phyloP scores from a whole-genome alignment of 2,329 filamentous ascomycete genomes.

The Penicillium psychrosexuale region DNA sequence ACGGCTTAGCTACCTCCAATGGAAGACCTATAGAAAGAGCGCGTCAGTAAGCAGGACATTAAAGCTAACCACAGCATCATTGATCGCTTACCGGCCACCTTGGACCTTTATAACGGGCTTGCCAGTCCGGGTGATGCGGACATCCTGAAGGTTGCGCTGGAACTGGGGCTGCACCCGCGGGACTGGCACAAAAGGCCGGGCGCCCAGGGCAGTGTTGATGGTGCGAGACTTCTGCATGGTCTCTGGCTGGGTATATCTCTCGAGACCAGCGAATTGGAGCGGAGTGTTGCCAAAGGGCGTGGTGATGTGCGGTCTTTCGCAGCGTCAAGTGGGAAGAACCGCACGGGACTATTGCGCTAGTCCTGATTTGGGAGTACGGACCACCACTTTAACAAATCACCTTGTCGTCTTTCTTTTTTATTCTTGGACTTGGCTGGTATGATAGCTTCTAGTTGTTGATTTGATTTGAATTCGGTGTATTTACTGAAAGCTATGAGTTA shows the following conservation, averaged over 20 bases:
- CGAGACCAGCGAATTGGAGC: constrained; percentile 27
- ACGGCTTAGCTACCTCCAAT: constrained; percentile 66
- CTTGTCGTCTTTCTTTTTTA: not conserved
- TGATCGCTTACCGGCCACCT: constrained; percentile 73
- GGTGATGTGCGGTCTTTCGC: constrained; percentile 29
- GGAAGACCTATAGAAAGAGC: constrained; percentile 60
- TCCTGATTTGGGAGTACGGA: constrained; percentile 28
- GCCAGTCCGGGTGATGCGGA: constrained; percentile 90
- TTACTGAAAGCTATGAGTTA: not conserved
- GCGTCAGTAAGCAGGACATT: constrained; percentile 23
- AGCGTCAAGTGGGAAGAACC: constrained; percentile 24
- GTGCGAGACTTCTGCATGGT: constrained; percentile 48
- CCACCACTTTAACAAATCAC: constrained; percentile 1
- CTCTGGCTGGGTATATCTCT: constrained; percentile 31
- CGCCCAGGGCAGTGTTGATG: constrained; percentile 42
- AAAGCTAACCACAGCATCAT: constrained; percentile 9
- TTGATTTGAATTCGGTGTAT: not conserved
- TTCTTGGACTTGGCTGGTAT: not conserved
- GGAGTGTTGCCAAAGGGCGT: constrained; percentile 24
- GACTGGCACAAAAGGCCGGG: constrained; percentile 37
- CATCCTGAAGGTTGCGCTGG: constrained; percentile 64
- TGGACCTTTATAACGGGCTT: constrained; percentile 88
- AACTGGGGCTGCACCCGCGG: constrained; percentile 39
- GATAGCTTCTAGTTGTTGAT: not conserved
- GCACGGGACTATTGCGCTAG: constrained; percentile 36